These are phyloP conservation scores for Solanum sejunctum DNA, from an alignment of 257 asterid genomes.

Conservation along the genomic window DNA sequence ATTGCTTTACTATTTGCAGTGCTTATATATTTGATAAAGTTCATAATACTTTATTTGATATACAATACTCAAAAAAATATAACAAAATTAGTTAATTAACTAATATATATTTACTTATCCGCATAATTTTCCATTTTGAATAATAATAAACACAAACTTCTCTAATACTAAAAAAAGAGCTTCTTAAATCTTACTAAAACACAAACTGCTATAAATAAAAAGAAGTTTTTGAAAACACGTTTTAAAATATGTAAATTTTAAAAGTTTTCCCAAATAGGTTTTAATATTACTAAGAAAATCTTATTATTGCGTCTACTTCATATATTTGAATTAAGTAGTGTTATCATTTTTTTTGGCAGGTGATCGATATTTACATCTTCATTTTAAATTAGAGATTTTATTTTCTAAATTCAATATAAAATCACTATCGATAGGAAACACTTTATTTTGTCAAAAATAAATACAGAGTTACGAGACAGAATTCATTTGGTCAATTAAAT, in stretches of 20 bases:
- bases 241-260: not conserved
- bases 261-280: not conserved
- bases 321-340: not conserved
- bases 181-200: not conserved
- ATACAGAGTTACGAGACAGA: not conserved
- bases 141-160: not conserved
- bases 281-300: not conserved
- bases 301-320: not conserved
- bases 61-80: not conserved
- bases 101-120: not conserved
- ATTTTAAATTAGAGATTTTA: not conserved
- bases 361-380: not conserved
- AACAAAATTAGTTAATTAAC: not conserved
- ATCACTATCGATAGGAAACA: not conserved
- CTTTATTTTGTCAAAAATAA: not conserved
- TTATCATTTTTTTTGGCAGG: not conserved
- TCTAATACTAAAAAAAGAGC: not conserved
- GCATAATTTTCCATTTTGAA: not conserved
- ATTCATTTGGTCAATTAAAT: not conserved
- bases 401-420: not conserved
- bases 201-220: not conserved
- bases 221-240: not conserved
- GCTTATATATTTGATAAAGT: no score
- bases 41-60: no score
- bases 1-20: no score